Evolutionary conservation across 148 eudicot genomes (phyloP), one percentile per base, ranked within the genome.

Genomic region (Rhododendron vialii): DNA sequence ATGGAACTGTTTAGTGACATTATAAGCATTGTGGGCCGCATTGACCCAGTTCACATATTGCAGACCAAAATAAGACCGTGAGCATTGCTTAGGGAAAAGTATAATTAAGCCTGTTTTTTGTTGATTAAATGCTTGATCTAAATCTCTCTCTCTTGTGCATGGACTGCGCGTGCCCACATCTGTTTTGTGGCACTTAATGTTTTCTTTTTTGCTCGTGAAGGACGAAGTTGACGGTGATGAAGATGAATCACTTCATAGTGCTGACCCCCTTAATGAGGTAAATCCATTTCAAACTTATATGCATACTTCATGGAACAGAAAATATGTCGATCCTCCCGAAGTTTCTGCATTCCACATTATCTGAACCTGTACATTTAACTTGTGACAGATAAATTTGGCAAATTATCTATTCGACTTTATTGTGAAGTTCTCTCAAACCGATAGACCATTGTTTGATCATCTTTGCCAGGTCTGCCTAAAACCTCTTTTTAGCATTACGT

Each of bases 221-320:
- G 94, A 91, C 83, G 88, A 95, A 83, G 92, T 91, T 83, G 95
- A 93, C 79, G 94, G 82, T 30, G 90, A 90, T 61, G 99, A 92
- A 45, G 95, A 95, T 86, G 98, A 94, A 80, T 89, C 94, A 81
- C 89, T 95, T 28, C 91, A 92, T 85, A 85, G 89, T 83, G 86
- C 91, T 35, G 99, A 95, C 84, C 98, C 99, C 76, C 94, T 97
- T 80, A 93, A 95, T 83, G 93, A 93, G 99, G 99, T 97, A 86
- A 20, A 41, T 20, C 22, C 80, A n/a, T 22, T 83, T 55, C 55
- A 17, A 9, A 65, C 65, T 45, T 15, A 10, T n/a, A 28, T 17
- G 61, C 61, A 55, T 55, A 55, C 17, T 45, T 36, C 18, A 30
- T 26, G 41, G 74, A 15, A 24, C 80, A 8, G 57, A 33, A 41